Evolutionary conservation across 345 rosid genomes (phyloP).

Genomic region (Leavenworthia alabamica): DNA sequence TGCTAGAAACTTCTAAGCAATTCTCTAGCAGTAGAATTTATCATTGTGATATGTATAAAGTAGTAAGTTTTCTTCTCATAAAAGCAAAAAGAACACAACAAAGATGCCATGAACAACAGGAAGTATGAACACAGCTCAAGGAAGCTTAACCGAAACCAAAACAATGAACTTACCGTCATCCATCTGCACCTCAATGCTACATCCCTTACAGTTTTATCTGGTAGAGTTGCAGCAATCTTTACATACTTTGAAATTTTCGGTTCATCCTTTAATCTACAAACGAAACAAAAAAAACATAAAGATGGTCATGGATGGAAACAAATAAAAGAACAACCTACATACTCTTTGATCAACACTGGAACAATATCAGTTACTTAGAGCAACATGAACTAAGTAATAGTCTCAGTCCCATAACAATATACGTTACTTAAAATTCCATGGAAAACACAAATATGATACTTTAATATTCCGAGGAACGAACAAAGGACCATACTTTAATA

Average conservation of each 20-base stretch:
- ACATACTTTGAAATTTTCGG: constrained; percentile 75
- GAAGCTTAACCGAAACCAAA: neutral
- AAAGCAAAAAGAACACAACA: neutral
- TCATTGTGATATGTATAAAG: too few species aligned
- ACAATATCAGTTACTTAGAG: too few species aligned
- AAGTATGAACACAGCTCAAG: constrained; percentile 1
- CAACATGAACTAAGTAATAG: neutral
- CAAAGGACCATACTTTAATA: constrained; percentile 32
- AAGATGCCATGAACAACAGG: neutral
- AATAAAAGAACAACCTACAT: too few species aligned
- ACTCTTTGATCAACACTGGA: neutral
- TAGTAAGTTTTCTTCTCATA: neutral
- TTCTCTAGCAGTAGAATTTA: too few species aligned
- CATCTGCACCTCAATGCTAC: constrained; percentile 98
- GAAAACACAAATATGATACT: constrained; percentile 18
- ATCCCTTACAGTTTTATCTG: constrained; percentile 87
- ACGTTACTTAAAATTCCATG: neutral
- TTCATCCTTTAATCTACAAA: constrained; percentile 59
- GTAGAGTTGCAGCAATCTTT: constrained; percentile 75
- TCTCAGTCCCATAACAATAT: neutral
- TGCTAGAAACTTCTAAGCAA: constrained; percentile 9
- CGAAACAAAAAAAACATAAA: neutral
- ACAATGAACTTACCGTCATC: constrained; percentile 31
- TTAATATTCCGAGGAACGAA: constrained; percentile 19
- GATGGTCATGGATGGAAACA: neutral